phyloP scores from a whole-genome alignment of 331 rosid genomes.

The Malus hybrid region DNA sequence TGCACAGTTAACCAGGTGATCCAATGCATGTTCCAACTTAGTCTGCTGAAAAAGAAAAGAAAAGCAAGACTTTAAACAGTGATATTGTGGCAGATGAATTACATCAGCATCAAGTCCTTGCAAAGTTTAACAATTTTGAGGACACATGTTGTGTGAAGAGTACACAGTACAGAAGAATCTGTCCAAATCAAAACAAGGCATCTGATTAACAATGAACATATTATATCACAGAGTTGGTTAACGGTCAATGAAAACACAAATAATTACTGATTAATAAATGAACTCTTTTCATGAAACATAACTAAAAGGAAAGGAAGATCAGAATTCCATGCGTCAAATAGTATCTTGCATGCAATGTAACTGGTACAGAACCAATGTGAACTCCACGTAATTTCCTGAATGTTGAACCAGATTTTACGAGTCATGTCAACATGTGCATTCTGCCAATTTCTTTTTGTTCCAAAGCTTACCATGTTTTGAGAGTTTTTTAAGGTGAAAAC shows the following conservation, averaged over 20 bases:
- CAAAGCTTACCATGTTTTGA: not conserved
- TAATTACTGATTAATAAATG: not conserved
- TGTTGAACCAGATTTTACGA: not conserved
- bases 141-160: not conserved
- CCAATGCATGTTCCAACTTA: slow-evolving; percentile 47
- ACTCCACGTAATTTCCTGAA: not conserved
- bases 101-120: not conserved
- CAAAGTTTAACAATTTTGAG: not conserved
- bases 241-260: not conserved
- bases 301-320: not conserved
- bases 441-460: not conserved
- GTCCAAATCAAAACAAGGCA: not conserved
- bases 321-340: not conserved
- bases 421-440: not conserved
- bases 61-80: not conserved
- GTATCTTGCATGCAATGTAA: not conserved
- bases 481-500: not conserved
- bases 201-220: not conserved
- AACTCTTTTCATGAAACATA: not conserved
- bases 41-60: slow-evolving; percentile 27
- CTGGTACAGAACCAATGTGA: not conserved
- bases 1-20: slow-evolving; percentile 48
- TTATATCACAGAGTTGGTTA: not conserved
- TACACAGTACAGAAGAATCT: not conserved
- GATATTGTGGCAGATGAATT: not conserved